Conservation (phyloP, 345 rosid species). For the Aethionema arabicum region DNA sequence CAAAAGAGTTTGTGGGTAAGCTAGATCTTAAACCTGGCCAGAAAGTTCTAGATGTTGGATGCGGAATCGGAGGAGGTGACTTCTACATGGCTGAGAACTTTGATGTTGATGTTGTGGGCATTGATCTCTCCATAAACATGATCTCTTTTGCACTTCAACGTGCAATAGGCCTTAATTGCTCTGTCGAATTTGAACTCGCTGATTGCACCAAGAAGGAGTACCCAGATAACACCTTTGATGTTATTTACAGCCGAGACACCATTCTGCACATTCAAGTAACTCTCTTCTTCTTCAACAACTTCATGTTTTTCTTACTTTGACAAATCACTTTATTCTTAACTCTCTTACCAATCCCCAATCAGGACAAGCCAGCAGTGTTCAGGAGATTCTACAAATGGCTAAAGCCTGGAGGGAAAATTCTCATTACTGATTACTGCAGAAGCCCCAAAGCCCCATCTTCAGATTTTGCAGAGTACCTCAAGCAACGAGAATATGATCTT, state of each 20-base stretch:
- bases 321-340: too few relatives aligned
- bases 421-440: conserved; percentile 88
- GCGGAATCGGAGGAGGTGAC: conserved; percentile 99
- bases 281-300: conserved; percentile 1
- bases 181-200: conserved; percentile 95
- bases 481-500: conserved; percentile 93
- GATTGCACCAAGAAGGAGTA: conserved; percentile 89
- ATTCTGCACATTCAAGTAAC: conserved; percentile 85
- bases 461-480: conserved; percentile 69
- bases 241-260: conserved; percentile 96
- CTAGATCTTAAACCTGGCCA: conserved; percentile 89
- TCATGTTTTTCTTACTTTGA: too few relatives aligned
- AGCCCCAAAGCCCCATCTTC: conserved; percentile 63
- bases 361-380: conserved; percentile 93
- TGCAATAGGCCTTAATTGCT: conserved; percentile 82
- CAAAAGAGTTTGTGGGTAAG: conserved; percentile 86
- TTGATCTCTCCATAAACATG: conserved; percentile 93
- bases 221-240: conserved; percentile 80
- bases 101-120: conserved; percentile 86
- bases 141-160: conserved; percentile 91
- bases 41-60: conserved; percentile 96
- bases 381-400: conserved; percentile 87
- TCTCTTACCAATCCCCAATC: too few relatives aligned
- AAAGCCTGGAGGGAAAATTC: conserved; percentile 94
- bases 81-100: conserved; percentile 96